Evolutionary conservation across 768 basidiomycete species (phyloP), one percentile per base, ranked within the genome.

Genomic region (Tephrocybe sp.): DNA sequence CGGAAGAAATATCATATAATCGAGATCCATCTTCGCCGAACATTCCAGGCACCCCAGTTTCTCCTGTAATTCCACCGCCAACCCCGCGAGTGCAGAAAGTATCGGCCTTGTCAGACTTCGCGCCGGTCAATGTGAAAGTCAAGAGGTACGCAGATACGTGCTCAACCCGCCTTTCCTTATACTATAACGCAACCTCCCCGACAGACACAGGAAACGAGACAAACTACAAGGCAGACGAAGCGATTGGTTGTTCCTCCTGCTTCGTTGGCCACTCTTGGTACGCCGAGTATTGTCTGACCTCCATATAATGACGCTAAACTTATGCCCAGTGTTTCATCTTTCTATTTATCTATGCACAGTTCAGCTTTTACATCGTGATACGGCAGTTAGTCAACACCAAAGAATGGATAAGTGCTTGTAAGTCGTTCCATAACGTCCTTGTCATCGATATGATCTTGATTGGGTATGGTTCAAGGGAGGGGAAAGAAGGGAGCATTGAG

Each of bases 351-450:
- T 76, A 82, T 31, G 74, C 75, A 12, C 88, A 97, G 66, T 97
- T 98, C 64, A 76, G 88, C 12, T 65, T 88, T 22, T 99, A 99
- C 59, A 80, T 98, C 31, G 55, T 91, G 29, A 90, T 93, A 40
- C 76, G 95, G 13, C 95, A 99, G 64, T 61, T 95, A 15, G 97
- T 99, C 36, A 97, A 97, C 61, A 78, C 90, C 3, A 91, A 97
- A 63, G 95, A 99, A 69, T 97, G 85, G 82, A 64, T 95, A 37
- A 82, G 86, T 21, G 92, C 92, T 40, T 97, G 94, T 94, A 62
- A 43, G 72, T 54, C 16, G 16, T 30, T 31, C 27, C 21, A 41
- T 42, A 18, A 51, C 27, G 19, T 50, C 11, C 11, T 19, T 3
- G 18, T 30, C 11, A 27, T 49, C 10, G 15, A 18, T 3, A 27